Evolutionary conservation across 768 basidiomycete genomes (phyloP), one percentile per base, ranked within the genome.

Genomic region (Hortiboletus flavorubellus): DNA sequence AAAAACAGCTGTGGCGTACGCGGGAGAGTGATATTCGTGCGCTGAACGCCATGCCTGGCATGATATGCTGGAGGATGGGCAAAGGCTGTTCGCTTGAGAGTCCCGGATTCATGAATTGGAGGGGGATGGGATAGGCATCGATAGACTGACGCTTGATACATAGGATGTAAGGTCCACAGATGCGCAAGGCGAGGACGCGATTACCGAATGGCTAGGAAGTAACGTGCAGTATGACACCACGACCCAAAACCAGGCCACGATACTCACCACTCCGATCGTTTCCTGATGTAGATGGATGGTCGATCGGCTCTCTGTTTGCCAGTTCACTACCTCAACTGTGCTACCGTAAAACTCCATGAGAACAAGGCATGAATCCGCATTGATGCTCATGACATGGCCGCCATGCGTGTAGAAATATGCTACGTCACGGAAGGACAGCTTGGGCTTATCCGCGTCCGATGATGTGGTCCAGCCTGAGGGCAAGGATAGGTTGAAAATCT

Each of bases 151-250:
- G 66, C 51, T 76, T 80, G 62, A 85, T 75, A 31, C 79, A 72
- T 6, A 85, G 66, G n/a, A 85, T 60, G 54, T 79, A 78, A 0
- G 73, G 68, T 2, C 78, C 81, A 40, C 80, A 70, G 40, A 82
- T 70, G 16, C 69, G 72, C 4, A 80, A 56, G 6, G 72, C 74
- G 3, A 79, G 61, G 10, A 82, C 65, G 1, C 61, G 63, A 46
- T 71, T 75, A 63, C 64, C 4, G 8, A 3, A 23, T 8, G 21
- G 67, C 74, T 76, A 37, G 16, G 8, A 33, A 35, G 33, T 12
- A 14, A n/a, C 14, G 5, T 16, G 35, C 2, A 43, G 23, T 31
- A 26, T 23, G 18, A 41, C 38, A 47, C 45, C 14, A 33, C n/a
- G 4, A 38, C 12, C 52, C 30, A n/a, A 43, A 34, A 44, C 30